These are phyloP conservation scores for Psilocybe cyanescens DNA, from an alignment of 768 basidiomycete genomes.

Conservation along the genomic window DNA sequence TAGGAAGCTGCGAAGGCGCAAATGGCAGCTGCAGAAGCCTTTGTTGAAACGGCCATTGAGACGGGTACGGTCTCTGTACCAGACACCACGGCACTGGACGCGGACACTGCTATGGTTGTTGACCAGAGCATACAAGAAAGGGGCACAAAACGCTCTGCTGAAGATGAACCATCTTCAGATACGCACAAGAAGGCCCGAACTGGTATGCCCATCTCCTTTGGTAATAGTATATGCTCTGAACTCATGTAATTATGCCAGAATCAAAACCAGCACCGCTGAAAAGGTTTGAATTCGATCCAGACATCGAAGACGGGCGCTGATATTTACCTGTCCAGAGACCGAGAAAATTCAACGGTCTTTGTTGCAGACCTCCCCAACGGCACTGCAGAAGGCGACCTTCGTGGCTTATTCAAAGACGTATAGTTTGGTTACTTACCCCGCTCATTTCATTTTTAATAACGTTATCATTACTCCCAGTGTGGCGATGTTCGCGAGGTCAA, in stretches of 20 bases:
- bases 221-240: not conserved
- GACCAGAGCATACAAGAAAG: conserved; percentile 31
- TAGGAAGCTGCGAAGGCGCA: conserved; percentile 69
- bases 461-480: conserved; percentile 55
- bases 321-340: conserved; percentile 62
- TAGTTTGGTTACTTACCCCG: conserved; percentile 13
- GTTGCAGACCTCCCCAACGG: conserved; percentile 69
- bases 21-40: conserved; percentile 41
- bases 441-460: not conserved
- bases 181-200: conserved; percentile 61
- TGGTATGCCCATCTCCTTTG: conserved; percentile 42
- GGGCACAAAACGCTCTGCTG: conserved; percentile 67
- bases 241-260: conserved; percentile 34
- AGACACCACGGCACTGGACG: not conserved
- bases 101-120: conserved; percentile 29
- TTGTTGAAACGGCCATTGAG: conserved; percentile 37
- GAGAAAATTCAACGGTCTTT: conserved; percentile 93
- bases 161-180: conserved; percentile 47
- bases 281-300: conserved; percentile 45
- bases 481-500: conserved; percentile 87
- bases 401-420: conserved; percentile 84
- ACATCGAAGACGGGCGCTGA: not conserved
- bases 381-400: conserved; percentile 69
- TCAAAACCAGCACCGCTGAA: conserved; percentile 54
- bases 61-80: conserved; percentile 19